Percentiles rank a stretch among this genome's conserved stretches.
Conservation (phyloP, 257 asterid genomes). For the Linderniella brevidens region DNA sequence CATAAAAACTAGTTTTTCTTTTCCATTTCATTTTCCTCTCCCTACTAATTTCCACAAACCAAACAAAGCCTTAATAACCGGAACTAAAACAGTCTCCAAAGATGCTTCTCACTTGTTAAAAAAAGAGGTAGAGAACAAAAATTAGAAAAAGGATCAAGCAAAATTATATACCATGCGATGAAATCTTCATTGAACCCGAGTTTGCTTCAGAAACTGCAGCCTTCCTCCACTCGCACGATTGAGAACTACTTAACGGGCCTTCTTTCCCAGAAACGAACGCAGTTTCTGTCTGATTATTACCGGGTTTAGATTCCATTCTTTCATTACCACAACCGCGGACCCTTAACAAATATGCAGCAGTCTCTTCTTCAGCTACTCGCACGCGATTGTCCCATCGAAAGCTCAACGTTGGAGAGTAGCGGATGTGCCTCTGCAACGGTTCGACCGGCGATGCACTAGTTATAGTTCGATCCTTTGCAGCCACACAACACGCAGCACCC, state of each 20-base stretch:
- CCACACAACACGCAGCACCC: conserved; percentile 99
- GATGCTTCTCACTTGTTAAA: no score
- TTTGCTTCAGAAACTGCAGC: conserved; percentile 61
- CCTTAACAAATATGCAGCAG: conserved; percentile 41
- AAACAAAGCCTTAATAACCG: no score
- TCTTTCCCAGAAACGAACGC: conserved; percentile 64
- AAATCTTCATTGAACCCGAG: conserved; percentile 24
- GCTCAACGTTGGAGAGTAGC: conserved; percentile 90
- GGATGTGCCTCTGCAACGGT: conserved; percentile 42
- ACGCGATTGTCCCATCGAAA: conserved; percentile 92
- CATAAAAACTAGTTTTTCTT: no score
- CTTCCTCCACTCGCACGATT: conserved; percentile 48
- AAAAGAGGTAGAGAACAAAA: no score
- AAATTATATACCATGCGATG: conserved; percentile 52
- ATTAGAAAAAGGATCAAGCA: conserved; percentile 7
- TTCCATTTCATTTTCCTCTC: no score
- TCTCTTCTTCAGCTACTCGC: conserved; percentile 83
- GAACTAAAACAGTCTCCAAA: no score
- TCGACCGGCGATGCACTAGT: conserved; percentile 48
- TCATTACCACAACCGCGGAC: conserved; percentile 30
- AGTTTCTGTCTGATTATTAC: conserved; percentile 31
- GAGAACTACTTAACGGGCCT: conserved; percentile 63
- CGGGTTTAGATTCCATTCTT: conserved; percentile 36
- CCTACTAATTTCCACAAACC: no score
- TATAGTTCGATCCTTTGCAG: conserved; percentile 59